Evolutionary conservation across 177 flowering plant species (phyloP), one percentile per base, ranked within the genome.

Genomic region (Vitis hybrid): DNA sequence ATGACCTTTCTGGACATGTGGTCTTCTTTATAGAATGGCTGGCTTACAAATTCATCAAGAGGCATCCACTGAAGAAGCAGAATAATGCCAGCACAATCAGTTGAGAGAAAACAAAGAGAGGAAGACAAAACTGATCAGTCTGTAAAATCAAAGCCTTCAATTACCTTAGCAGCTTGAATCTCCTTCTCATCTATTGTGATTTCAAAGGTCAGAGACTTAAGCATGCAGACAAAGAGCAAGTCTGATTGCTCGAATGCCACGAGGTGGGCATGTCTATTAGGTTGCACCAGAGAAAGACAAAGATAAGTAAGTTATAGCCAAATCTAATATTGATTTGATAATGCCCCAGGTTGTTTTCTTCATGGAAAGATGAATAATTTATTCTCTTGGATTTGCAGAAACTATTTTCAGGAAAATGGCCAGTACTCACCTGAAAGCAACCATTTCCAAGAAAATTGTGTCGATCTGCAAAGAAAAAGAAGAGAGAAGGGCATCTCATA

Each of bases 181-280:
- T 91, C 96, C 24, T 73, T 73, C 59, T 83, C 90, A 44, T 89
- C 93, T 2, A 88, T 79, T 20, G 64, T 70, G 73, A 91, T 91
- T 19, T 85, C 77, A 33, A 55, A 75, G 2, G 92, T 83, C 58
- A 85, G 22, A 10, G 96, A 87, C 68, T 77, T 82, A 14, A 91
- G 83, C 90, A 88, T 84, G 87, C 96, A 91, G 60, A 83, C 77
- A 70, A 91, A 91, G 72, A 89, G 82, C 78, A 89, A 69, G 77
- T 91, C 96, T 2, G 96, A 88, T 71, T 91, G 84, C 75, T 89
- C 90, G 28, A 91, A 89, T 6, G 90, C 82, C 62, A 89, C 76
- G 15, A 68, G 81, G 62, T 88, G 93, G 22, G 80, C 96, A 76
- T 91, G 96, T 77, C 92, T 90, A 71, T 15, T 60, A 67, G 4